phyloP scores from a whole-genome alignment of 768 basidiomycete species.

The Rhodotorula diobovata region DNA sequence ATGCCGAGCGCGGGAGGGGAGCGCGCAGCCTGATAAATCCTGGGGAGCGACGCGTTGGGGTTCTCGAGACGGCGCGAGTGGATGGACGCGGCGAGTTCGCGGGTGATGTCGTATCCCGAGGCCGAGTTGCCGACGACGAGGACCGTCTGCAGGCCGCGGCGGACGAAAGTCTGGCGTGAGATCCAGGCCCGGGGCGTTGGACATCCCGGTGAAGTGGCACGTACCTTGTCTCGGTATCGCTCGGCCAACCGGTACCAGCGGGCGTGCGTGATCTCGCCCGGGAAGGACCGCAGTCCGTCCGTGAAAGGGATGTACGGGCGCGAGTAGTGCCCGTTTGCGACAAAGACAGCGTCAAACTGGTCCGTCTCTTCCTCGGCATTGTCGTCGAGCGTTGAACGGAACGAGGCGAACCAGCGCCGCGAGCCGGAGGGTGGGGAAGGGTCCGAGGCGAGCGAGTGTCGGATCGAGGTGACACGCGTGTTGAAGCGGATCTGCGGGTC shows the following conservation, averaged over 20 bases:
- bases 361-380: slow-evolving; percentile 7
- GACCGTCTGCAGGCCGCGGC: slow-evolving; percentile 38
- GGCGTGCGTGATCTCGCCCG: slow-evolving; percentile 46
- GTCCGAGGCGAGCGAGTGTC: slow-evolving; percentile 11
- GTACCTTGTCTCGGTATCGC: slow-evolving; percentile 42
- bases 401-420: slow-evolving; percentile 16
- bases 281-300: slow-evolving; percentile 44
- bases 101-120: slow-evolving; percentile 49
- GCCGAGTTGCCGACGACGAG: slow-evolving; percentile 49
- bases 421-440: not conserved
- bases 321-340: slow-evolving; percentile 47
- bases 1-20: slow-evolving; percentile 29
- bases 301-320: slow-evolving; percentile 47
- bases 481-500: slow-evolving; percentile 31
- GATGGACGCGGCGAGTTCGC: slow-evolving; percentile 40
- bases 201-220: too few relatives aligned
- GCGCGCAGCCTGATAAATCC: slow-evolving; percentile 39
- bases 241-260: slow-evolving; percentile 46
- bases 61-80: not conserved
- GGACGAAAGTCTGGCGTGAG: not conserved
- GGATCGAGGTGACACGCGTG: slow-evolving; percentile 23
- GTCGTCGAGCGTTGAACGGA: slow-evolving; percentile 2
- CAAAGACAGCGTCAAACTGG: slow-evolving; percentile 45
- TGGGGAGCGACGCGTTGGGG: not conserved
- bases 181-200: too few relatives aligned